Base-by-base conservation (phyloP, 371 early-diverging fungal genomes). In the Thermomucor indicae-seudaticae region DNA sequence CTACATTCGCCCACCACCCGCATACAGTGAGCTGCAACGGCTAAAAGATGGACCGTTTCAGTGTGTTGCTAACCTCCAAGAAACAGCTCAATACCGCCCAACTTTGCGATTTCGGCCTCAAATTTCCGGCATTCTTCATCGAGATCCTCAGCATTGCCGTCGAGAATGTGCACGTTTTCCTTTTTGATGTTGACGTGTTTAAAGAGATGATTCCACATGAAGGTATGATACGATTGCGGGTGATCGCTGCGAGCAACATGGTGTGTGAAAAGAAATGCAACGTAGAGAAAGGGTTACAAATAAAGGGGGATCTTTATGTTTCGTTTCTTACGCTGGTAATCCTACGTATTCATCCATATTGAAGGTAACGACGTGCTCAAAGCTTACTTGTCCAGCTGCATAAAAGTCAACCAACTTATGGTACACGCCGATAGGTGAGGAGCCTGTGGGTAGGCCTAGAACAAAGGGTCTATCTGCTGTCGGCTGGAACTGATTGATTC, bases 121-220 rank as follows among this genome's bases (percentile, higher is more conserved):
- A 80, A 92, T 23, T 79, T 72, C 49, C 72, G 67, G 64, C 93
- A 92, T 62, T 91, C 92, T 28, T 72, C 79, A 39, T 90, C 86
- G 45, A 92, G 59, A 57, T 92, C 88, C 4, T 77, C 71, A n/a
- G 90, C 89, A 61, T 92, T 92, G 10, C 93, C 93, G 55, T 91
- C 80, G 24, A 92, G 72, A 53, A 92, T 85, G 51, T 92, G 79
- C 12, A 90, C 88, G 56, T 91, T 91, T 53, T 87, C 80, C 0
- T 84, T 78, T 7, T 72, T 64, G 51, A 92, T 89, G 55, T 92
- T 85, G 37, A 92, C 79, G 56, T 91, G 88, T 59, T 85, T 81
- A 72, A 91, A 92, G 20, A 92, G 72, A 50, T 91, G 72, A 45
- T 75, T 87, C 81, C 84, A 88, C 93, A 92, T 92, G 65, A 91